phyloP scores from a whole-genome alignment of 169 alveolate species.

The Plasmodium vivax region DNA sequence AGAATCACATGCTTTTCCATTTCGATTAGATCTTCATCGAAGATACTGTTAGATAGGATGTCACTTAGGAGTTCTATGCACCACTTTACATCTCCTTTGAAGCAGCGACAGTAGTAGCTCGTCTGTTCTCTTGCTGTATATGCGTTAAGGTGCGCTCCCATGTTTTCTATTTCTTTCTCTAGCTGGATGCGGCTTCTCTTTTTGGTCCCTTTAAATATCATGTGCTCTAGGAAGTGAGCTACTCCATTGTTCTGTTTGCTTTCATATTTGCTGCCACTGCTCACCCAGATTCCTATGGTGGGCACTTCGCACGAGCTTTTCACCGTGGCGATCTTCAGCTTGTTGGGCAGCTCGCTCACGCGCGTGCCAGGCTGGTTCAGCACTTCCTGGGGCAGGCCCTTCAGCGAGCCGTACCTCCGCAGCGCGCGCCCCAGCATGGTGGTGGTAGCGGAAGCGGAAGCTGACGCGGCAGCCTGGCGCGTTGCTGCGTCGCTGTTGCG shows the following conservation, averaged over 20 bases:
- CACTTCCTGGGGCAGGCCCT: slow-evolving; percentile 17
- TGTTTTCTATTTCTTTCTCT: slow-evolving; percentile 95
- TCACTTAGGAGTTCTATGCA: slow-evolving; percentile 95
- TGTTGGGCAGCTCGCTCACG: slow-evolving; percentile 82
- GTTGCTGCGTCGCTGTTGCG: too few relatives aligned
- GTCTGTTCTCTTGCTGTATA: slow-evolving; percentile 98
- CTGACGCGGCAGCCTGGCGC: too few relatives aligned
- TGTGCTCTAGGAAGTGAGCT: slow-evolving; percentile 98
- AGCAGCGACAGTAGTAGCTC: slow-evolving; percentile 90
- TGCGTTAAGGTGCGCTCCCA: slow-evolving; percentile 97
- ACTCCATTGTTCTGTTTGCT: slow-evolving; percentile 93
- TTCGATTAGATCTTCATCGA: slow-evolving; percentile 89
- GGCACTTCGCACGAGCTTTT: slow-evolving; percentile 85
- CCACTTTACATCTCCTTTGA: slow-evolving; percentile 87
- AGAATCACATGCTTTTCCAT: slow-evolving; percentile 93
- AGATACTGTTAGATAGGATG: slow-evolving; percentile 91
- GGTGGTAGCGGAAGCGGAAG: neutral
- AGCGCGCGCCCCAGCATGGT: slow-evolving; percentile 4
- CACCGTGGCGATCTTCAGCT: slow-evolving; percentile 92
- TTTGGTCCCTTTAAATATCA: slow-evolving; percentile 97
- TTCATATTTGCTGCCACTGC: slow-evolving; percentile 96
- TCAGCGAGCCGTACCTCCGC: neutral
- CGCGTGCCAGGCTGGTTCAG: slow-evolving; percentile 36
- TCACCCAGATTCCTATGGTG: slow-evolving; percentile 95
- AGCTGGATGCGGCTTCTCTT: slow-evolving; percentile 91